Evolutionary conservation across 306 rosid genomes (phyloP), one percentile per base, ranked within the genome.

Genomic region (Cotoneaster glaucophyllus): DNA sequence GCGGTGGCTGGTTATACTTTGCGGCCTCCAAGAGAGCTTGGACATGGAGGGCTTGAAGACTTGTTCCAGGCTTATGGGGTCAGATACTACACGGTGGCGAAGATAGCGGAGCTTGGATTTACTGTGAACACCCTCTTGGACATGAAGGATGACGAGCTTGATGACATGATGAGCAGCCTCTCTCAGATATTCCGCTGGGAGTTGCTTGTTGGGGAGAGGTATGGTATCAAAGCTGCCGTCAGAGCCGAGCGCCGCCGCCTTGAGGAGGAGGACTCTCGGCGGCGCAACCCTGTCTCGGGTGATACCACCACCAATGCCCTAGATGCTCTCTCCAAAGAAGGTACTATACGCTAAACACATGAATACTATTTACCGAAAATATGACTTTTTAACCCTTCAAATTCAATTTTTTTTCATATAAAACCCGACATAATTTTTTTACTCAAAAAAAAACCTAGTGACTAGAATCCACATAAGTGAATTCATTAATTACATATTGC

Each of bases 241-340:
- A 73, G 99, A 77, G 97, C 99, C 12, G 93, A 95, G 74, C 82
- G 97, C 6, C 79, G 97, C 7, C 97, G 97, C 67, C 64, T 89
- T 2, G 93, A 88, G 3, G 98, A 91, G 0, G 93, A 93, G 15
- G 97, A 91, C 0, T 37, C 74, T 7, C 74, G 85, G 45, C 87
- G 89, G 44, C 92, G 91, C 59, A 84, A 81, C 77, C 74, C 76
- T 22, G 73, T 83, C 74, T 84, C 91, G 41, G 43, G 50, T 39
- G 92, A 91, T 54, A 85, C 93, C 73, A 81, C 92, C 34, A 79
- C 90, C 74, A 79, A 86, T 81, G 84, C 89, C 24, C 74, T 86
- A 4, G 99, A 95, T 25, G 97, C 97, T 72, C 93, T 90, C 63
- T 95, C 97, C 56, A 97, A 92, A 76, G 97, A 92, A 90, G 97